Conservation (phyloP, 768 basidiomycete genomes). For the Lentinula boryana region DNA sequence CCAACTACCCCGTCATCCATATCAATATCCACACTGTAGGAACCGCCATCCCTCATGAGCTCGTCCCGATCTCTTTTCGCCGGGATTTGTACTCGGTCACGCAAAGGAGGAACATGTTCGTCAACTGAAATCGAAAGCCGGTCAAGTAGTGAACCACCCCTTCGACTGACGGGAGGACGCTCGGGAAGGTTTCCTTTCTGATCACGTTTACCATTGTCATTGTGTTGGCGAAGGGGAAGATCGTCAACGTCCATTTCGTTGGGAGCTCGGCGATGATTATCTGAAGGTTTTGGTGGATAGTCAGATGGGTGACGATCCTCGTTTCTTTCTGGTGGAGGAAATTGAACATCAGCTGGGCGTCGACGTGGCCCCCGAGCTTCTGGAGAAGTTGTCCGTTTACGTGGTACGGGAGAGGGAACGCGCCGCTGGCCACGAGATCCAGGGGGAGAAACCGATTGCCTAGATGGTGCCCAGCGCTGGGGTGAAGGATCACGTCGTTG, state of each 20-base stretch:
- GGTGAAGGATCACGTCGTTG: not conserved
- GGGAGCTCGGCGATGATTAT: not conserved
- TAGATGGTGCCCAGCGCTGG: not conserved
- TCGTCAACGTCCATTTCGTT: not conserved
- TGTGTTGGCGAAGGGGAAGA: conserved; percentile 4
- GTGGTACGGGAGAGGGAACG: not conserved
- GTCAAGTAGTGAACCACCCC: conserved; percentile 31
- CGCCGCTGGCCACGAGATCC: not conserved
- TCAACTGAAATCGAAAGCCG: conserved; percentile 20
- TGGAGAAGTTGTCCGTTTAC: not conserved
- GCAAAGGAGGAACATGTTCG: conserved; percentile 16
- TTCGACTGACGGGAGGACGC: conserved; percentile 7
- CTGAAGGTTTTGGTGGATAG: not conserved
- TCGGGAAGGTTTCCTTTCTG: not conserved
- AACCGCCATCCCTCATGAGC: conserved; percentile 11
- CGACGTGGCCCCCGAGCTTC: not conserved
- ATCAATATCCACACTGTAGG: conserved; percentile 12
- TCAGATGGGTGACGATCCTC: not conserved
- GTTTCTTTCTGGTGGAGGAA: not conserved
- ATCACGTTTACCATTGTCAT: conserved; percentile 4
- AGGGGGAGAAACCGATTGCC: not conserved
- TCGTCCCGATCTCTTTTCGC: conserved; percentile 26
- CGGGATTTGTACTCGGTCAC: conserved; percentile 31
- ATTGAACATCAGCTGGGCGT: not conserved
- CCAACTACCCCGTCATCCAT: not conserved